A percentile compares a stretch with the other conserved stretches of the same genome.
Evolutionary conservation across 768 basidiomycete genomes (phyloP).

Genomic region (Xerocomellus intermedius): DNA sequence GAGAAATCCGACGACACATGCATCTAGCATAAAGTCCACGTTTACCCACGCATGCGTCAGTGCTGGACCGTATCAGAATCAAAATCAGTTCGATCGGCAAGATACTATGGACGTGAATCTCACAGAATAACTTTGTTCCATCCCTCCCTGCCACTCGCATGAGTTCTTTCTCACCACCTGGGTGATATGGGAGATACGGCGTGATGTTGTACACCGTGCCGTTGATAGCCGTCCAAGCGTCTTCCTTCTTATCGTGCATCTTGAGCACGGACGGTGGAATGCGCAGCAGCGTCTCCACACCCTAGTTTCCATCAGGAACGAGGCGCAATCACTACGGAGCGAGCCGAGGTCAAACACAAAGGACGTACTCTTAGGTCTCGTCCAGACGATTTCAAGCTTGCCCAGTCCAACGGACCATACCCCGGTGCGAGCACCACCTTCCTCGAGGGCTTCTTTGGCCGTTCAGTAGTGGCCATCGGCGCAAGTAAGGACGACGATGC

Average conservation of each 20-base stretch:
- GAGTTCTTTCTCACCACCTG: conserved; percentile 90
- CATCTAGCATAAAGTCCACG: conserved; percentile 92
- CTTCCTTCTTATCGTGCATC: conserved; percentile 75
- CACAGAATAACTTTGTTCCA: conserved; percentile 92
- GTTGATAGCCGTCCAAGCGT: conserved; percentile 91
- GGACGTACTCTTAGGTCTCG: conserved; percentile 67
- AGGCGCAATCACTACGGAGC: background rate
- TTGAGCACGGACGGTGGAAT: conserved; percentile 78
- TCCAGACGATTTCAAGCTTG: conserved; percentile 79
- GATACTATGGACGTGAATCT: conserved; percentile 24
- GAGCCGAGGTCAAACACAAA: background rate
- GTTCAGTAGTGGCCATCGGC: conserved; percentile 62
- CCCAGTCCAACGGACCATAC: conserved; percentile 93
- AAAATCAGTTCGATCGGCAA: conserved; percentile 1
- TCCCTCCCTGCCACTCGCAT: conserved; percentile 95
- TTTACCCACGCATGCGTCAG: conserved; percentile 96
- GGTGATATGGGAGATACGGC: conserved; percentile 87
- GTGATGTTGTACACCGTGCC: conserved; percentile 98
- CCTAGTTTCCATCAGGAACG: conserved; percentile 42
- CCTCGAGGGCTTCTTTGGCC: conserved; percentile 55
- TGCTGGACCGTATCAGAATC: conserved; percentile 43
- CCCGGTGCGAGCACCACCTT: conserved; percentile 93
- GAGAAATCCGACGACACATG: conserved; percentile 88
- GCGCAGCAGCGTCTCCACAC: conserved; percentile 63
- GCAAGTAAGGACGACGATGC: conserved; percentile 48